Base-by-base conservation (phyloP, 2,329 filamentous ascomycete genomes). In the Amauroascus niger region DNA sequence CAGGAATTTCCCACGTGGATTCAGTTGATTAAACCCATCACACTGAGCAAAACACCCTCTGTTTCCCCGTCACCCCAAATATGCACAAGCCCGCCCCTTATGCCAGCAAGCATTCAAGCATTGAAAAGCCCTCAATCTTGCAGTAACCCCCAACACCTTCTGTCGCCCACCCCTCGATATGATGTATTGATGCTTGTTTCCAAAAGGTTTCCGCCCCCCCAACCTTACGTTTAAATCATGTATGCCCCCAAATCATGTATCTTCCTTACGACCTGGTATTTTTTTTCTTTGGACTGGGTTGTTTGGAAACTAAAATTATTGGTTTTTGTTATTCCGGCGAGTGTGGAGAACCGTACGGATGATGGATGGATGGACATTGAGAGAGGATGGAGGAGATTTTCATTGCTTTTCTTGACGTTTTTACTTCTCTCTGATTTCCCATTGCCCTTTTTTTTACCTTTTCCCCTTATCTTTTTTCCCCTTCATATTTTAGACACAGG, bases 211-310 rank as follows among this genome's bases (percentile, higher is more conserved):
- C 46, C 49, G 54, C 41, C 57, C 54, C 54, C 45, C 54, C 67
- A 30, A 62, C 65, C 62, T 66, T 55, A 55, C 58, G 49, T 54
- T 53, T 64, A 61, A 60, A 58, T 67, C 66, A 67, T 68, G 66
- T 68, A 68, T 67, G 65, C 66, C 63, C 65, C 60, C 64, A 68
- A 69, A 61, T 71, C 67, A 71, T 72, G 69, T 72, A 72, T 62
- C 58, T 63, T 61, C 59, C 52, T 53, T 53, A 52, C 43, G 46
- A 53, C 46, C 46, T 43, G 28, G 41, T 22, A 52, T 40, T 52
- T 52, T 43, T 45, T 51, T 45, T 44, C 24, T 20, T 18, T 53
- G 53, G 53, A 45, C 53, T 33, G 49, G 49, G 48, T 43, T 52
- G 40, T 22, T 54, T 49, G 48, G 48, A 40, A 46, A 41, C n/a